phyloP scores from a whole-genome alignment of 1,284 basidiomycete genomes.

The Peniophora sp. region DNA sequence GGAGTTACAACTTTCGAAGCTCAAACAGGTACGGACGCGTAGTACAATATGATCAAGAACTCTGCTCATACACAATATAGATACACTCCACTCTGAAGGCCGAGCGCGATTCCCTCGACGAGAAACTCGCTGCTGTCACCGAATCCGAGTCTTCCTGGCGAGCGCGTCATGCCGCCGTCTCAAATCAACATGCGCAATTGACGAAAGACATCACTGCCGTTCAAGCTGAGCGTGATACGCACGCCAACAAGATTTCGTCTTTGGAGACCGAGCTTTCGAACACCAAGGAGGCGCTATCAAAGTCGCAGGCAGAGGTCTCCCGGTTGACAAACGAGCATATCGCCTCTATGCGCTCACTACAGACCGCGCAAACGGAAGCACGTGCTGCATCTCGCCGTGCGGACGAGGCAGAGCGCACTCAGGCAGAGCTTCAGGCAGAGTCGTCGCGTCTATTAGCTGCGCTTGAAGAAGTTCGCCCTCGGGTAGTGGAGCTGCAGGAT shows the following conservation, averaged over 20 bases:
- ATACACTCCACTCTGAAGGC: conserved; percentile 44
- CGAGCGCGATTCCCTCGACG: conserved; percentile 50
- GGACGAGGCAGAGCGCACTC: conserved; percentile 64
- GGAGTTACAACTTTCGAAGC: conserved; percentile 69
- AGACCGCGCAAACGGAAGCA: conserved; percentile 53
- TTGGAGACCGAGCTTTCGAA: conserved; percentile 40
- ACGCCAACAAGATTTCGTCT: conserved; percentile 38
- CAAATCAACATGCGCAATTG: conserved; percentile 30
- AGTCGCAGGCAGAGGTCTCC: conserved; percentile 52
- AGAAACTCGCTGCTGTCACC: conserved; percentile 31
- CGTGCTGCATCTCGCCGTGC: conserved; percentile 53
- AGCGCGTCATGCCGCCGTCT: conserved; percentile 35
- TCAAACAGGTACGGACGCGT: conserved; percentile 53
- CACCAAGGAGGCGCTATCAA: conserved; percentile 34
- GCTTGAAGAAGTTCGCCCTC: conserved; percentile 79
- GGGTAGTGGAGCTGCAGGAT: conserved; percentile 71
- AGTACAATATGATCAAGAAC: no score
- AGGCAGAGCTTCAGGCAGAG: conserved; percentile 64
- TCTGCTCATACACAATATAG: conserved; percentile 26
- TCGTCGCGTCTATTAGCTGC: conserved; percentile 65
- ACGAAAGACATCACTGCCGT: conserved; percentile 35
- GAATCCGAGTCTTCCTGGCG: conserved; percentile 38
- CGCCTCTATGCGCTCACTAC: conserved; percentile 45
- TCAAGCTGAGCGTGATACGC: conserved; percentile 35
- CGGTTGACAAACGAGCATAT: conserved; percentile 46